These are phyloP conservation scores for Begonia peltatifolia DNA, from an alignment of 306 rosid genomes.

Conservation along the genomic window DNA sequence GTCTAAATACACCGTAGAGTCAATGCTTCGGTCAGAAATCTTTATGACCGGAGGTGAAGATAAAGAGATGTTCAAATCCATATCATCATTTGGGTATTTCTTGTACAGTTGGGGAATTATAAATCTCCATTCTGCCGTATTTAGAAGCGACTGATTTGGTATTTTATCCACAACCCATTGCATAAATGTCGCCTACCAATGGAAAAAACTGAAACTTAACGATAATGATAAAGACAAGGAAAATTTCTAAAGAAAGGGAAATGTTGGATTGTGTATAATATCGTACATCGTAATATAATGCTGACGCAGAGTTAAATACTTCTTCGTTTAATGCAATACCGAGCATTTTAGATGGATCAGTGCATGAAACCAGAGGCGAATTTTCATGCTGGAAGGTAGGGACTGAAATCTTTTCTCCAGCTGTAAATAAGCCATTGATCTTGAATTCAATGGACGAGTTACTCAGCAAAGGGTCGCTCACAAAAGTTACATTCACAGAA, in stretches of 20 bases:
- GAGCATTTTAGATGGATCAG: slow-evolving; percentile 65
- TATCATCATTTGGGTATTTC: slow-evolving; percentile 73
- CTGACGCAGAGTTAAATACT: slow-evolving; percentile 68
- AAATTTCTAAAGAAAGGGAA: not conserved
- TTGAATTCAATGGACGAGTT: slow-evolving; percentile 59
- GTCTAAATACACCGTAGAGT: slow-evolving; percentile 35
- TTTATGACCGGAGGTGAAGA: slow-evolving; percentile 55
- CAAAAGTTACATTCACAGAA: slow-evolving; percentile 63
- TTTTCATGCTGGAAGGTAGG: slow-evolving; percentile 18
- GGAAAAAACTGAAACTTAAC: slow-evolving; percentile 11
- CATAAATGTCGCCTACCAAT: slow-evolving; percentile 75
- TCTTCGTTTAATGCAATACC: slow-evolving; percentile 71
- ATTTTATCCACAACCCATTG: slow-evolving; percentile 75
- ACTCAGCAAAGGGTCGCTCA: slow-evolving; percentile 40
- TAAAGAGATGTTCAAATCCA: slow-evolving; percentile 71
- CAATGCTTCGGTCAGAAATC: slow-evolving; percentile 42
- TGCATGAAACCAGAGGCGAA: slow-evolving; percentile 30
- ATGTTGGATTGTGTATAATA: too few relatives aligned
- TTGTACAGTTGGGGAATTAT: slow-evolving; percentile 77
- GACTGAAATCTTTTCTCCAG: slow-evolving; percentile 15
- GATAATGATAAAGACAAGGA: not conserved
- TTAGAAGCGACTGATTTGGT: slow-evolving; percentile 70
- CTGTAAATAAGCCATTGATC: slow-evolving; percentile 63
- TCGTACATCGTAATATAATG: slow-evolving; percentile 62
- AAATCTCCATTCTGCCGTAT: slow-evolving; percentile 92